A percentile compares a stretch with the other conserved stretches of the same genome.
Evolutionary conservation across 2,329 filamentous ascomycete species (phyloP).

Genomic region (Xylariaceae sp.): DNA sequence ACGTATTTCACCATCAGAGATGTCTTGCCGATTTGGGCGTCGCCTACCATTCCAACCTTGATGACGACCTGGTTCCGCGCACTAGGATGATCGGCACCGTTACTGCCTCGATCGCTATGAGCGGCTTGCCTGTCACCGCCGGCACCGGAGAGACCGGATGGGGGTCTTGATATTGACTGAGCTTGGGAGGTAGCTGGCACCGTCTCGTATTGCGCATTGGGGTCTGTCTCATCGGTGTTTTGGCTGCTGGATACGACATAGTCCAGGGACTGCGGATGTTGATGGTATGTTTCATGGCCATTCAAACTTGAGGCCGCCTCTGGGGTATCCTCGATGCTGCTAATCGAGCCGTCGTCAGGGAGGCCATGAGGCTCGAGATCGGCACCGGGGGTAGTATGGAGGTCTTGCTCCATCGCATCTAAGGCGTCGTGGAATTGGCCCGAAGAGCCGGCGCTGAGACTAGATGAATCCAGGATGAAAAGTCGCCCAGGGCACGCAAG

Average conservation of each 20-base stretch:
- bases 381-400: conserved; percentile 15
- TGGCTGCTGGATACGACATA: conserved; percentile 38
- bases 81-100: conserved; percentile 38
- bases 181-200: conserved; percentile 39
- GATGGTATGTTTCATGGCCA: conserved; percentile 34
- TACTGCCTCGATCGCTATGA: conserved; percentile 41
- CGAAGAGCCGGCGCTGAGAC: conserved; percentile 43
- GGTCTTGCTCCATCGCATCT: conserved; percentile 47
- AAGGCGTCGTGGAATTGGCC: conserved; percentile 49
- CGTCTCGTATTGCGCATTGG: conserved; percentile 41
- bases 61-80: conserved; percentile 79
- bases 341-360: conserved; percentile 48
- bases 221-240: conserved; percentile 35
- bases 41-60: conserved; percentile 99
- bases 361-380: conserved; percentile 27
- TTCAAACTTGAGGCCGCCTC: conserved; percentile 28
- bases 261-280: conserved; percentile 47
- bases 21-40: conserved; percentile 98
- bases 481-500: background rate
- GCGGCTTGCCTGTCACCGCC: conserved; percentile 36
- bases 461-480: conserved; percentile 47
- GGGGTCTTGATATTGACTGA: conserved; percentile 45
- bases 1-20: conserved; percentile 99
- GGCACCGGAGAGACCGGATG: conserved; percentile 47
- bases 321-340: conserved; percentile 44